Base-by-base conservation (phyloP, 768 basidiomycete genomes). In the Russula dissimulans region DNA sequence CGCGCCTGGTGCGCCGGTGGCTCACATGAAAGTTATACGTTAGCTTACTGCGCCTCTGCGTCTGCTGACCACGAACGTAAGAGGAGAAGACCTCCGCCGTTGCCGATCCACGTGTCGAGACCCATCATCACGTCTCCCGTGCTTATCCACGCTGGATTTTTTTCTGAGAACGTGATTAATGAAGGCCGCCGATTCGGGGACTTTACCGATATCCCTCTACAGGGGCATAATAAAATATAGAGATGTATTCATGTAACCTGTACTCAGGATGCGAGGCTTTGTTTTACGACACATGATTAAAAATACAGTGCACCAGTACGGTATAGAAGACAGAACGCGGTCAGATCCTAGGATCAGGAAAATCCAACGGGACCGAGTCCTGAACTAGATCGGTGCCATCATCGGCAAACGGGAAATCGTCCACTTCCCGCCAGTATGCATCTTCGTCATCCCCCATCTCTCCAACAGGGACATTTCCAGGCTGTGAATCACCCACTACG, bases 371-470 rank as follows among this genome's bases (percentile, higher is more conserved):
- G 22, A 26, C 22, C 9, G 11, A 29, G 5, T 26, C 43, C 18
- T 55, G 47, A 39, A 34, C 44, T 4, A 34, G 39, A 31, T 59
- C 53, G 9, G 44, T 15, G 12, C 5, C n/a, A 50, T 57, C 55
- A 34, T 14, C 11, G 8, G 44, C 38, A 18, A 54, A 46, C 11
- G 49, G 38, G 29, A 61, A 54, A 42, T 66, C 59, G 15, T 66
- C 65, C 44, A 61, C 39, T 41, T 61, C 63, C 3, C 53, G 53
- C 65, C 65, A 66, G 42, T 66, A 66, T 6, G 43, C 51, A 1
- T 59, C 63, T 17, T 65, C 65, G 11, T 65, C 65, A 8, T 66
- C 65, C n/a, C 64, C 63, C 4, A 32, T 31, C 48, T 29, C 53
- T 10, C 29, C 55, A 15, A 11, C n/a, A 8, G 43, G 34, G 32